phyloP scores from a whole-genome alignment of 2,329 filamentous ascomycete genomes.

The Fusarium setosum region DNA sequence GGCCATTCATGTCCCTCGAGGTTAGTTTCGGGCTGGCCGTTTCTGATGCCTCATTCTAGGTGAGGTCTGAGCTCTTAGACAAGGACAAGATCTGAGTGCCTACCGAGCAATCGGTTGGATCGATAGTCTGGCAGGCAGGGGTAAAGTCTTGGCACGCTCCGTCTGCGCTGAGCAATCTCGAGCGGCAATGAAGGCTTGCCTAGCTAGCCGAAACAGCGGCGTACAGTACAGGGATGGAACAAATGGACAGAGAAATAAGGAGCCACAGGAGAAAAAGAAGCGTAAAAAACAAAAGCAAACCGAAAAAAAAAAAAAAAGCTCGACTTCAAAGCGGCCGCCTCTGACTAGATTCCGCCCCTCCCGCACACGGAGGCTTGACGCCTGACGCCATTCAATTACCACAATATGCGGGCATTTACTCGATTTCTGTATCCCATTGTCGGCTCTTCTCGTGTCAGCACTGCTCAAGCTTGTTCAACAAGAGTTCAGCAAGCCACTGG shows the following conservation, averaged over 20 bases:
- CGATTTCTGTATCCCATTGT: not conserved
- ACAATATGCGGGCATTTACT: not conserved
- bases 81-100: conserved; percentile 3
- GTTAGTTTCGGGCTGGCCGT: conserved; percentile 7
- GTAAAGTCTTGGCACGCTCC: not conserved
- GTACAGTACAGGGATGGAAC: no score
- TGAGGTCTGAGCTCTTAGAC: conserved; percentile 21
- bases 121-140: not conserved
- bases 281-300: not conserved
- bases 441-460: not conserved
- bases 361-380: not conserved
- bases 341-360: not conserved
- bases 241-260: no score
- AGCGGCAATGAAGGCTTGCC: not conserved
- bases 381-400: not conserved
- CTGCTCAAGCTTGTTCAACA: not conserved
- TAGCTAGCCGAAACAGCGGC: not conserved
- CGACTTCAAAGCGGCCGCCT: not conserved
- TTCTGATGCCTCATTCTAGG: not conserved
- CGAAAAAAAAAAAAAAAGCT: not conserved
- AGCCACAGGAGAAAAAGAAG: not conserved
- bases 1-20: not conserved
- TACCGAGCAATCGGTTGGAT: not conserved
- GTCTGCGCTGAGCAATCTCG: not conserved
- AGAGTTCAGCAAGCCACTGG: conserved; percentile 11